Percentiles rank a stretch among this genome's conserved stretches.
Evolutionary conservation across 2,329 filamentous ascomycete genomes (phyloP).

Genomic region (Claviceps monticola): DNA sequence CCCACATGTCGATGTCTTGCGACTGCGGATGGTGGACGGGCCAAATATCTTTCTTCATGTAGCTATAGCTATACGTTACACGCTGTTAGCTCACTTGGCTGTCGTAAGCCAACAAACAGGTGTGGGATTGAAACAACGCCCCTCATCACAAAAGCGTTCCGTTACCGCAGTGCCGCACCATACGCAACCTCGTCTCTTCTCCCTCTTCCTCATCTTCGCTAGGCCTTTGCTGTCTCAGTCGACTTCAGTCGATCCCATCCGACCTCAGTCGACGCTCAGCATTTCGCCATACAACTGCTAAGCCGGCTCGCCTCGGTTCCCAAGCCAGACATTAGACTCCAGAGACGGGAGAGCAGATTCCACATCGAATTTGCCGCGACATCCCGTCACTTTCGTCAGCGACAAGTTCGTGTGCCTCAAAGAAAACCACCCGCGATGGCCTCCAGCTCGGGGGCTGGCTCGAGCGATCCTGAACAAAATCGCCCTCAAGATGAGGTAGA

Average conservation of each 20-base stretch:
- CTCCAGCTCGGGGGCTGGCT: constrained; percentile 19
- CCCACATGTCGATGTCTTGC: neutral
- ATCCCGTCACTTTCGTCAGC: no score
- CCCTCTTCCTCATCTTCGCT: neutral
- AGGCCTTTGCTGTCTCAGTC: neutral
- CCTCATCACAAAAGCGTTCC: neutral
- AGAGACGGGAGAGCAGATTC: neutral
- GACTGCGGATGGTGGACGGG: neutral
- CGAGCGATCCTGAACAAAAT: constrained; percentile 16
- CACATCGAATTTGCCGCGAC: neutral
- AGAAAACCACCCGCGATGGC: constrained; percentile 13
- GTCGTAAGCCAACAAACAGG: neutral
- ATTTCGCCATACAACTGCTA: neutral
- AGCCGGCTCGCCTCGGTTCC: neutral
- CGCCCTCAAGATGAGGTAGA: constrained; percentile 17
- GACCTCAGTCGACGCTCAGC: neutral
- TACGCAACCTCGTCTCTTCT: no score
- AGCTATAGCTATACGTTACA: neutral
- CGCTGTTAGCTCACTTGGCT: neutral
- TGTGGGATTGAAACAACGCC: neutral
- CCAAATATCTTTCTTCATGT: neutral
- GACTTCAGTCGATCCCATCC: neutral
- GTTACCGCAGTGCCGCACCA: neutral
- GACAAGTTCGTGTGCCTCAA: neutral
- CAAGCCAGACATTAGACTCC: neutral